Evolutionary conservation across 1,284 basidiomycete species (phyloP), one percentile per base, ranked within the genome.

Genomic region (Leccinum griseonigrum): DNA sequence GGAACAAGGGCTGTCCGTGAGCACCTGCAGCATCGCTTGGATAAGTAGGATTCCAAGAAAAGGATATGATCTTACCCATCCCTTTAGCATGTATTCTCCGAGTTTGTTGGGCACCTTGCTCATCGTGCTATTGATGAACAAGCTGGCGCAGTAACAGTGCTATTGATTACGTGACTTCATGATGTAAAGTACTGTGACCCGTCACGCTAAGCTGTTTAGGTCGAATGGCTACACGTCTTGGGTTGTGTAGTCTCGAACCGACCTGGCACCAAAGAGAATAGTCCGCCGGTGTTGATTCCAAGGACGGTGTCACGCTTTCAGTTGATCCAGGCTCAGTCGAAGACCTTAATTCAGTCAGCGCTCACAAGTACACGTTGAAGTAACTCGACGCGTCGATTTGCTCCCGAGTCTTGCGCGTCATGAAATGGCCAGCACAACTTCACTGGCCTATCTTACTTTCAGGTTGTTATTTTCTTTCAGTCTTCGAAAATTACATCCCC

Each of bases 61-160:
- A 13, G 22, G 13, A 14, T 14, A 50, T 10, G 31, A 10, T 66
- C 81, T 60, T 66, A 89, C 90, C 90, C 90, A 92, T 65, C 91
- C 90, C 71, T 84, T 86, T 64, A 91, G 78, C 83, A 93, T 86
- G 64, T 85, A 88, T 67, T 88, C 83, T 6, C 87, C 88, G 16
- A 92, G 78, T 54, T 77, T 81, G 61, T 76, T 77, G 28, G 89
- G 84, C 10, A 88, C 74, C n/a, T 75, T 78, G 56, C 78, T 77
- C 85, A 88, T 87, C 34, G 16, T 63, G 59, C 28, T 60, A n/a
- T 43, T 58, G 40, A 46, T 18, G 48, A 36, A 54, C 46, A 48
- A 60, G 56, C n/a, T 6, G 53, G 18, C 46, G 34, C 34, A 32
- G 55, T 53, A 10, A 18, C 4, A 54, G n/a, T 55, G 22, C 40